Base-by-base conservation (phyloP, 768 basidiomycete genomes). In the Phylloporus arenicola region DNA sequence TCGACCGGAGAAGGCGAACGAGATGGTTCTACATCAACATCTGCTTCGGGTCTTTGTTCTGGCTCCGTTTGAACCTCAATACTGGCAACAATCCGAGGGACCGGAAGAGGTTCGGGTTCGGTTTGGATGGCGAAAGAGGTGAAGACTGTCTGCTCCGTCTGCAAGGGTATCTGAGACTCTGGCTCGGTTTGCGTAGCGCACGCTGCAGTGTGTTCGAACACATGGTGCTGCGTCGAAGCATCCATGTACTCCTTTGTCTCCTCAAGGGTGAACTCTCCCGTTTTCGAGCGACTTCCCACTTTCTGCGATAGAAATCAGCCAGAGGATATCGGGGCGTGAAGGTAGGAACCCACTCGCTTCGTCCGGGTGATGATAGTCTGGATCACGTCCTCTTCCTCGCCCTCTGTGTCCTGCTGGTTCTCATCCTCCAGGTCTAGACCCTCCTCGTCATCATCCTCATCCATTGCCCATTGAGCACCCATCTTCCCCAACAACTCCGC, bases 361-460 rank as follows among this genome's bases (percentile, higher is more conserved):
- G 82, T 86, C 51, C 88, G 74, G 2, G 90, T 92, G 57, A 94
- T 92, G 56, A 94, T 92, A 3, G 91, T 92, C 67, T 93, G 85
- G 52, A 88, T 81, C 35, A 87, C 81, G 60, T 88, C 86, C 25
- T 70, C 66, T 53, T 69, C 65, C 58, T 86, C 86, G 17, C 76
- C 82, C 47, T 85, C 86, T 3, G 81, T 80, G 37, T 75, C 75
- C 16, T 70, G 67, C 20, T 76, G 80, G 6, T 78, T 76, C 11
- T 73, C 77, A 57, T 65, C 57, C 38, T 72, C 68, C 19, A 59
- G 61, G 17, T 62, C 64, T 19, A 70, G 56, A 8, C 57, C 69
- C 17, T 64, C 70, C 39, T 72, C 72, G 14, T 72, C 72, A 24
- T 72, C 72, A 14, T 73, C 72, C 41, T 73, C 74, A 24, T 75